These are phyloP conservation scores for Aspergillus kassunensis DNA, from an alignment of 495 filamentous ascomycete species.

Conservation along the genomic window DNA sequence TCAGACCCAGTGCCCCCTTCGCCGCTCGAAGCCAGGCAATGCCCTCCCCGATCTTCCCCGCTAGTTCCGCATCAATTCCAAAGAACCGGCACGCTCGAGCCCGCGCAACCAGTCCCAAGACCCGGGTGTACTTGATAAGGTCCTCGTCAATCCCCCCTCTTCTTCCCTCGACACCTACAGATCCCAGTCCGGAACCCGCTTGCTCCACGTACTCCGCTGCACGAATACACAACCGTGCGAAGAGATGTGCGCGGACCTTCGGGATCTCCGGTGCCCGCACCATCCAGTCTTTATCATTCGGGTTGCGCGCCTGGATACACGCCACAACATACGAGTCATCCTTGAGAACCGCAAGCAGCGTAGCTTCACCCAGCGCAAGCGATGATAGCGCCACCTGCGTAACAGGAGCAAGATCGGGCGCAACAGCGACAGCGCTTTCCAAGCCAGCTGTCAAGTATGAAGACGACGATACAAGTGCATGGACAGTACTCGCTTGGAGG, in stretches of 20 bases:
- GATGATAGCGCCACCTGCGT: constrained; percentile 67
- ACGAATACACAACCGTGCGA: constrained; percentile 80
- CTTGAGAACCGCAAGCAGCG: constrained; percentile 81
- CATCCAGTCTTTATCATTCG: constrained; percentile 88
- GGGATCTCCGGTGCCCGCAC: constrained; percentile 79
- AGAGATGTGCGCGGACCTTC: constrained; percentile 81
- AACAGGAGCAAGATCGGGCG: constrained; percentile 59
- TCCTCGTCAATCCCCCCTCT: constrained; percentile 47
- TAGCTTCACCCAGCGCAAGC: constrained; percentile 81
- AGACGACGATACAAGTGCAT: constrained; percentile 55
- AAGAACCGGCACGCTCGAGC: constrained; percentile 88
- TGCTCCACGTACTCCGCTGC: constrained; percentile 52
- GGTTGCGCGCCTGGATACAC: constrained; percentile 70
- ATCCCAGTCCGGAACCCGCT: constrained; percentile 44
- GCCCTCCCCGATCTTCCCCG: constrained; percentile 71
- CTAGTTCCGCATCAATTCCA: constrained; percentile 80
- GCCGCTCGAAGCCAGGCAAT: constrained; percentile 81
- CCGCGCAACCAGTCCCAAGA: constrained; percentile 65
- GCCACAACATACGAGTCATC: constrained; percentile 87
- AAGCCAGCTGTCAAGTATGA: constrained; percentile 20
- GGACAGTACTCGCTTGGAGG: constrained; percentile 73
- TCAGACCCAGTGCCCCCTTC: constrained; percentile 63
- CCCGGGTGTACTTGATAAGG: constrained; percentile 66
- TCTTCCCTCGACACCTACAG: constrained; percentile 29
- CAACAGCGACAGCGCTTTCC: constrained; percentile 13